Conservation (phyloP, 2,329 filamentous ascomycete genomes). For the Cladosporium austrohemisphaericum region DNA sequence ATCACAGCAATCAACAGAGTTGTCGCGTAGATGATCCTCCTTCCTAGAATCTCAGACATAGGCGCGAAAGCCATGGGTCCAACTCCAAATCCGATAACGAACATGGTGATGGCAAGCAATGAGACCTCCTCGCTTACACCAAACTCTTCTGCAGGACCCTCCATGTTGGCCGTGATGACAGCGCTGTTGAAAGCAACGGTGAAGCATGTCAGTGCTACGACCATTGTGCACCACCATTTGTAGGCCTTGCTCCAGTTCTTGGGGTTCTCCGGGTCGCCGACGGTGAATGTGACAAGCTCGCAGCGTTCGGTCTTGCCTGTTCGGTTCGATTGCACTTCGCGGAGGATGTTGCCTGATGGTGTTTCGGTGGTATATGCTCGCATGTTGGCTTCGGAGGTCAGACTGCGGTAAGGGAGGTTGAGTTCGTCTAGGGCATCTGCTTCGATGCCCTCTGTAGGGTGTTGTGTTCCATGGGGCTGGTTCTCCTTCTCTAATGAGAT, state of each 20-base stretch:
- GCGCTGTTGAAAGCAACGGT: slow-evolving; percentile 55
- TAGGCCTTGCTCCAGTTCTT: slow-evolving; percentile 29
- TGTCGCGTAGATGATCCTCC: slow-evolving; percentile 48
- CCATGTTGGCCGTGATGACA: slow-evolving; percentile 65
- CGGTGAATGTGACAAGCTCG: slow-evolving; percentile 67
- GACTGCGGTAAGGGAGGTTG: slow-evolving; percentile 24
- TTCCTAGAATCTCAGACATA: slow-evolving; percentile 56
- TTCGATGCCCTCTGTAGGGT: slow-evolving; percentile 2
- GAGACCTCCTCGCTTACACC: slow-evolving; percentile 68
- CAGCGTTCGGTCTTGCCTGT: slow-evolving; percentile 40
- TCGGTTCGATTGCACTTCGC: slow-evolving; percentile 24
- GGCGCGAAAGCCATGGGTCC: slow-evolving; percentile 46
- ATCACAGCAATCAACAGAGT: slow-evolving; percentile 51
- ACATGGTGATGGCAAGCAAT: slow-evolving; percentile 58
- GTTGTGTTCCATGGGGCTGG: neutral
- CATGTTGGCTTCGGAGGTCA: slow-evolving; percentile 25
- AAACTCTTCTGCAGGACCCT: slow-evolving; percentile 61
- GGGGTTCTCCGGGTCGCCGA: slow-evolving; percentile 42
- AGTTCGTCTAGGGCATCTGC: slow-evolving; percentile 15
- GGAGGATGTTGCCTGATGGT: slow-evolving; percentile 21
- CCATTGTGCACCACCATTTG: slow-evolving; percentile 60
- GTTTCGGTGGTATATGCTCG: slow-evolving; percentile 28
- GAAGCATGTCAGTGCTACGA: slow-evolving; percentile 60
- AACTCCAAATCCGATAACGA: slow-evolving; percentile 31
- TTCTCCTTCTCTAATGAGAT: slow-evolving; percentile 1